Conservation (phyloP, 2,329 filamentous ascomycete genomes). For the Orbilia blumenaviensis region DNA sequence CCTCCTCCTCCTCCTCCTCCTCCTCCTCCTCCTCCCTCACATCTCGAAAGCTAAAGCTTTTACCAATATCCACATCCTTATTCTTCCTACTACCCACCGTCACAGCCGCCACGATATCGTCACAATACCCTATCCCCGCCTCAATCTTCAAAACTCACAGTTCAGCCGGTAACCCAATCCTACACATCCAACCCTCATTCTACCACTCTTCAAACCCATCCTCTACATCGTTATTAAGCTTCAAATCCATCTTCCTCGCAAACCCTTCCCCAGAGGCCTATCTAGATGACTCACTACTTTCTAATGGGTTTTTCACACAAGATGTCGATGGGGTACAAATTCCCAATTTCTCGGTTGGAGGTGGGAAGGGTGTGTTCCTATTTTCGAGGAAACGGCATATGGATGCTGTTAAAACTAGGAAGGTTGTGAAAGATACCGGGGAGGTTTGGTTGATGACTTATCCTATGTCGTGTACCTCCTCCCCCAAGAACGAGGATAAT, state of each 20-base stretch:
- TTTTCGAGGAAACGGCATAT: constrained; percentile 2
- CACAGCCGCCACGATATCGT: neutral
- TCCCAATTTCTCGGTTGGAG: constrained; percentile 10
- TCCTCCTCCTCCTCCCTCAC: neutral
- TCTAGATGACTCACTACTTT: constrained; percentile 1
- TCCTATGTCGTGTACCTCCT: neutral
- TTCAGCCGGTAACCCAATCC: constrained; percentile 35
- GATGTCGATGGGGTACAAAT: constrained; percentile 36
- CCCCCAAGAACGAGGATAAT: too few species aligned
- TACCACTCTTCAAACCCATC: constrained; percentile 22
- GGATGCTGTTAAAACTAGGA: neutral
- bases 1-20: neutral
- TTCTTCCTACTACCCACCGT: too few species aligned
- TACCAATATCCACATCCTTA: neutral
- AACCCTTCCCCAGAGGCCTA: neutral
- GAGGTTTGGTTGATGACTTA: constrained; percentile 42
- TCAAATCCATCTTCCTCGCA: constrained; percentile 40
- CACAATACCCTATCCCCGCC: constrained; percentile 25
- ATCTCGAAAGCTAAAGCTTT: neutral
- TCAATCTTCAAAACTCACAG: constrained; percentile 39
- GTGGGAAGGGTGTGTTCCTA: neutral
- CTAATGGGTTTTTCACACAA: constrained; percentile 19
- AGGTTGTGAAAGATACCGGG: neutral
- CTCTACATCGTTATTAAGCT: neutral
- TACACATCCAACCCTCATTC: constrained; percentile 45